Evolutionary conservation across 306 rosid species (phyloP).

Genomic region (Boehmeria nivea): DNA sequence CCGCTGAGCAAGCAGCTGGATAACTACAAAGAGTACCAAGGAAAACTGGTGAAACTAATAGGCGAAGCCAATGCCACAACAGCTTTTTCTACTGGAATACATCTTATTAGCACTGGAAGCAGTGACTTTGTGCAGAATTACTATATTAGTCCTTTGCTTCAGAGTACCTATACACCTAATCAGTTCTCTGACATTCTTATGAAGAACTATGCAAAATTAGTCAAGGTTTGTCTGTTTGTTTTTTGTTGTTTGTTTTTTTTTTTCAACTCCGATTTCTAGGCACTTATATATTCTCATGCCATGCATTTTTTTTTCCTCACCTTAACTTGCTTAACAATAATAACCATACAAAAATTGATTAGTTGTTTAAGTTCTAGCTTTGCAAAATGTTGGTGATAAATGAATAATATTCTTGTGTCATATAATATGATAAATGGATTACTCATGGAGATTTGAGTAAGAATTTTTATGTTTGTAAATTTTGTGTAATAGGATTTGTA

Average conservation of each 20-base stretch:
- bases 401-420: too few relatives aligned
- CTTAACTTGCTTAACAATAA: too few relatives aligned
- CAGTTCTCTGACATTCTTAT: constrained; percentile 51
- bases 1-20: constrained; percentile 47
- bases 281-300: neutral
- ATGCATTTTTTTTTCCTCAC: too few relatives aligned
- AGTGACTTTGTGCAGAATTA: constrained; percentile 67
- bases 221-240: constrained; percentile 43
- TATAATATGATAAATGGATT: too few relatives aligned
- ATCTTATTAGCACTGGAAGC: constrained; percentile 44
- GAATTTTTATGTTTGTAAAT: too few relatives aligned
- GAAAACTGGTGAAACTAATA: constrained; percentile 28
- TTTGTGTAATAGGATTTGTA: constrained; percentile 56
- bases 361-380: too few relatives aligned
- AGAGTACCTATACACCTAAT: constrained; percentile 24
- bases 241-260: too few relatives aligned
- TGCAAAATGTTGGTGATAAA: too few relatives aligned
- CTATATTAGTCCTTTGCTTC: constrained; percentile 51
- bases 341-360: too few relatives aligned
- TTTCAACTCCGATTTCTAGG: neutral
- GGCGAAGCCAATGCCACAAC: constrained; percentile 43
- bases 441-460: too few relatives aligned
- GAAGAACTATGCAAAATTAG: constrained; percentile 32
- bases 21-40: constrained; percentile 51
- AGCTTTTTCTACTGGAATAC: constrained; percentile 43